Base-by-base conservation (phyloP, 306 rosid genomes). In the Cucurbita pepo region DNA sequence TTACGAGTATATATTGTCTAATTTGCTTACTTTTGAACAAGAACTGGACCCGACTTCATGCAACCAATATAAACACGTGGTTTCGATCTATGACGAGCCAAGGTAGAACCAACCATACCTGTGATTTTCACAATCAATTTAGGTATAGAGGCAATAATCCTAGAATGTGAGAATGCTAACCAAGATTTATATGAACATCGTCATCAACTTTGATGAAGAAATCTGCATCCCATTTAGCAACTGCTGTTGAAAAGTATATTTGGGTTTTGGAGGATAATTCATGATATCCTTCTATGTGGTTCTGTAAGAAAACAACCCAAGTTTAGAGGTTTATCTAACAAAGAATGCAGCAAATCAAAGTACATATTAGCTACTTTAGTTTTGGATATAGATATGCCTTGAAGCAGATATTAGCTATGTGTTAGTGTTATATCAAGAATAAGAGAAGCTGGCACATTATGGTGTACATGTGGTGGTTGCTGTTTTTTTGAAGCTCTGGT, bases 21-120 rank as follows among this genome's bases (percentile, higher is more conserved):
- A 53, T 51, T 50, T 37, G 47, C 87, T 83, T 83, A 86, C 90
- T 83, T 80, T 78, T 86, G 85, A 63, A 83, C 80, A 15, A 86
- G 81, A 55, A 86, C 87, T 25, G 90, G 87, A 71, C 90, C 90
- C 57, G 90, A 86, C 76, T 86, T 86, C 90, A 86, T 86, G 80
- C 90, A 86, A 66, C 90, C 90, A 61, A 86, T 72, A 73, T 86
- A 86, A 4, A 84, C 85, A 52, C 87, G 90, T 36, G 82, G 79
- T 67, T 86, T 86, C 43, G 85, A 86, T 81, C 90, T 77, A 73
- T 83, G 87, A 16, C 90, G 85, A 22, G 84, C 75, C 79, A 86
- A 76, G 58, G 85, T 83, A 77, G 89, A 85, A 75, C 87, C 89
- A 65, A 85, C 83, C 89, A 83, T 85, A 44, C 89, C 89, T 85